Conservation (phyloP, 352 stramenopile species). For the Globisporangium lucens region DNA sequence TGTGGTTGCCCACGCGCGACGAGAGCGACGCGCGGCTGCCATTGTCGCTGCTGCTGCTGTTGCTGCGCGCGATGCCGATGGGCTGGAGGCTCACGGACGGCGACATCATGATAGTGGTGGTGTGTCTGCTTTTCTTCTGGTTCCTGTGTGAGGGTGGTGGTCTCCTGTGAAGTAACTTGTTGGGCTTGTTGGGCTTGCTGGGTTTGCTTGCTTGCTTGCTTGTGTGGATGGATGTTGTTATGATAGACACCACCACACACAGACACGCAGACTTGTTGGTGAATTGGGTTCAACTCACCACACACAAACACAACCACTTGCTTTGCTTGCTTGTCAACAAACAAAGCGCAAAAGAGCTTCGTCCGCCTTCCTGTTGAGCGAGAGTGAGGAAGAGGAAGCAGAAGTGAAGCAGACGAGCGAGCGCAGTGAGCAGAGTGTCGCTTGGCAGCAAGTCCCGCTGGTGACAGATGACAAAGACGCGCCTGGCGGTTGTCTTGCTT, state of each 20-base stretch:
- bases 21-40: conserved; percentile 8
- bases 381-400: conserved; percentile 6
- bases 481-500: neutral
- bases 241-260: neutral
- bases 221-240: neutral
- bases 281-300: neutral
- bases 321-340: conserved; percentile 4
- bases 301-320: neutral
- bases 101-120: neutral
- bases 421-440: neutral
- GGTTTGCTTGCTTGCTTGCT: neutral
- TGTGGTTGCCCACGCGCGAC: conserved; percentile 19
- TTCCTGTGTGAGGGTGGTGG: neutral
- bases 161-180: conserved; percentile 10
- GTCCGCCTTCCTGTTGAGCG: conserved; percentile 17
- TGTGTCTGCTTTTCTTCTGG: neutral
- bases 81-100: conserved; percentile 10
- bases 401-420: conserved; percentile 6
- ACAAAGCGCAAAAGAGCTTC: conserved; percentile 6
- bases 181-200: neutral
- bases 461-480: neutral
- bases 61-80: conserved; percentile 13
- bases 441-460: conserved; percentile 4
- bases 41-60: conserved; percentile 1
- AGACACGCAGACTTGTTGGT: neutral